Percentiles rank a stretch among this genome's conserved stretches.
phyloP scores from a whole-genome alignment of 805 yeast species.

The Candida sonorensis region DNA sequence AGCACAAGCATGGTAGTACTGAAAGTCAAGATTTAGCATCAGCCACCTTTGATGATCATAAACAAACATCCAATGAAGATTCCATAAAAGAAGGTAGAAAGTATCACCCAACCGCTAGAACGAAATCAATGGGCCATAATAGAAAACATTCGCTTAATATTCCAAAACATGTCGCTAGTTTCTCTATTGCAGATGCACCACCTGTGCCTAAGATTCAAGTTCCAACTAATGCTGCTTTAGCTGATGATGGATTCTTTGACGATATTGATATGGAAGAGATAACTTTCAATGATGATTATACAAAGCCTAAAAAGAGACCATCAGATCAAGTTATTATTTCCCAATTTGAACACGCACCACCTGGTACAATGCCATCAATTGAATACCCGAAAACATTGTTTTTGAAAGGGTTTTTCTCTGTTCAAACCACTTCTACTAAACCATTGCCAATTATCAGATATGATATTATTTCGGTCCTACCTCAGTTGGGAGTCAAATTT shows the following conservation, averaged over 20 bases:
- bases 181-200: slow-evolving; percentile 28
- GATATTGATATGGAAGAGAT: slow-evolving; percentile 40
- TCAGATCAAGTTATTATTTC: slow-evolving; percentile 42
- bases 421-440: slow-evolving; percentile 90
- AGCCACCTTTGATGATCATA: background rate
- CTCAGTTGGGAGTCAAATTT: slow-evolving; percentile 69
- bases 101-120: slow-evolving; percentile 79
- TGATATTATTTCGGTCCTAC: slow-evolving; percentile 72
- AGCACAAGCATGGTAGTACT: too few species aligned
- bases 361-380: slow-evolving; percentile 86
- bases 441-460: slow-evolving; percentile 84
- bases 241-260: slow-evolving; percentile 53
- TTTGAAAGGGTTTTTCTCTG: slow-evolving; percentile 89
- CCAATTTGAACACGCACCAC: slow-evolving; percentile 47
- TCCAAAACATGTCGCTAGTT: slow-evolving; percentile 12
- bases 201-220: slow-evolving; percentile 34
- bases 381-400: slow-evolving; percentile 88
- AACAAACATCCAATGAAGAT: slow-evolving; percentile 20
- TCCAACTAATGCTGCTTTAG: slow-evolving; percentile 24
- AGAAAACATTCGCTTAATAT: slow-evolving; percentile 52
- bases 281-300: slow-evolving; percentile 20
- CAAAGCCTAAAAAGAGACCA: slow-evolving; percentile 25
- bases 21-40: too few species aligned
- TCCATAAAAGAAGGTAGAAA: slow-evolving; percentile 23
- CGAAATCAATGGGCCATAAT: slow-evolving; percentile 79